Evolutionary conservation across 768 basidiomycete genomes (phyloP).

Genomic region (Dendrothele bispora): DNA sequence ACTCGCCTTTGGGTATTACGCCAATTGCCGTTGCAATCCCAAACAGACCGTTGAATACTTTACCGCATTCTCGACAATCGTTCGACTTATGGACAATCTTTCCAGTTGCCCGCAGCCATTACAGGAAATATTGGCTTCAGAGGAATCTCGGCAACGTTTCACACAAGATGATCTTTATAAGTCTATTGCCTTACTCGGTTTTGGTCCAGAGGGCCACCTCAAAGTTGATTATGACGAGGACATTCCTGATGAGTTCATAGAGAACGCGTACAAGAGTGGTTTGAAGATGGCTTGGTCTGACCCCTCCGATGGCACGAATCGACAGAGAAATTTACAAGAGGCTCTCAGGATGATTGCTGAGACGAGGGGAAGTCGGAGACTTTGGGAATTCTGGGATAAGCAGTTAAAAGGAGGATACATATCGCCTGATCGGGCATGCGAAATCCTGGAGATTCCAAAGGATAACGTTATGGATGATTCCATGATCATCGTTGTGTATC

Average conservation of each 20-base stretch:
- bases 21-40: constrained; percentile 82
- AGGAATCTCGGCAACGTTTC: constrained; percentile 65
- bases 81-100: constrained; percentile 47
- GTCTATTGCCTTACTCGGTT: constrained; percentile 58
- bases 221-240: constrained; percentile 70
- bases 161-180: constrained; percentile 41
- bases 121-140: constrained; percentile 58
- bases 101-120: constrained; percentile 48
- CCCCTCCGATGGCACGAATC: constrained; percentile 42
- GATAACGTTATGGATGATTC: constrained; percentile 78
- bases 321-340: constrained; percentile 58
- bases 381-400: constrained; percentile 53
- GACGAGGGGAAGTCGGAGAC: constrained; percentile 47
- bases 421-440: constrained; percentile 71
- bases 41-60: constrained; percentile 63
- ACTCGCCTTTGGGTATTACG: constrained; percentile 75
- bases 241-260: constrained; percentile 68
- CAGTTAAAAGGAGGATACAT: constrained; percentile 56
- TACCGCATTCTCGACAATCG: constrained; percentile 52
- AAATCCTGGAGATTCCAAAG: constrained; percentile 64
- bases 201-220: constrained; percentile 59
- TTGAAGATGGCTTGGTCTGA: constrained; percentile 58
- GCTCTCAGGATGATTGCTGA: constrained; percentile 72
- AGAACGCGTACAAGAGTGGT: constrained; percentile 67
- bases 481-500: constrained; percentile 74